These are phyloP conservation scores for Insectozyma bohioensis DNA, from an alignment of 1,139 yeast genomes.

Conservation along the genomic window DNA sequence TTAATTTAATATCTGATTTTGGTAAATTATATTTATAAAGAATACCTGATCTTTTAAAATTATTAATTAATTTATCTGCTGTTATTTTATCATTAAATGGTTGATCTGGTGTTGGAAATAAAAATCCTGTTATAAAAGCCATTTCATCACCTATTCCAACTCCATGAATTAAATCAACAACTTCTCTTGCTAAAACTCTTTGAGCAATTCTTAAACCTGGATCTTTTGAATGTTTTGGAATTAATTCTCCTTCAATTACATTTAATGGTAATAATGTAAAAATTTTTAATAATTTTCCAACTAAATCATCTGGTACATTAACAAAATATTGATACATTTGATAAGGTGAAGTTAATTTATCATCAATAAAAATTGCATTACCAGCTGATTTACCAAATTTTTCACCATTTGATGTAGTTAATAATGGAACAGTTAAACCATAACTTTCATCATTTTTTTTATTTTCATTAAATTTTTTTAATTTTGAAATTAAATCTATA, in stretches of 20 bases:
- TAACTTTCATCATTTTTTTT: conserved; percentile 34
- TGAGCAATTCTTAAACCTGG: conserved; percentile 76
- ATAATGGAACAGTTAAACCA: conserved; percentile 87
- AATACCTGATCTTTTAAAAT: conserved; percentile 64
- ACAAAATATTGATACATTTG: conserved; percentile 85
- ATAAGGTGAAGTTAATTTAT: conserved; percentile 69
- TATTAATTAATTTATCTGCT: conserved; percentile 54
- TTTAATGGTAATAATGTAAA: conserved; percentile 75
- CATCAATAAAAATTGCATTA: conserved; percentile 87
- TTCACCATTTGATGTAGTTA: conserved; percentile 87
- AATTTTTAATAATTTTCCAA: conserved; percentile 63
- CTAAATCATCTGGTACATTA: conserved; percentile 77
- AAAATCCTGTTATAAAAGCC: conserved; percentile 58
- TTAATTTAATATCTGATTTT: conserved; percentile 36
- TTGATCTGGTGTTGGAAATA: conserved; percentile 61
- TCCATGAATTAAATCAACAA: conserved; percentile 87
- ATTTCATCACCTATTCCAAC: conserved; percentile 69
- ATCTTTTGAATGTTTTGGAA: conserved; percentile 51
- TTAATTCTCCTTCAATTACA: conserved; percentile 51
- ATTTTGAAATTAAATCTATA: conserved; percentile 75
- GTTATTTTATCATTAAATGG: conserved; percentile 47
- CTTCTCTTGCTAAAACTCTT: conserved; percentile 73
- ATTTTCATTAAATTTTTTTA: conserved; percentile 28
- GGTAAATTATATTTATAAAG: conserved; percentile 27
- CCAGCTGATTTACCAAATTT: conserved; percentile 98